Conservation (phyloP, 2,329 filamentous ascomycete species). For the Botrytis aclada region DNA sequence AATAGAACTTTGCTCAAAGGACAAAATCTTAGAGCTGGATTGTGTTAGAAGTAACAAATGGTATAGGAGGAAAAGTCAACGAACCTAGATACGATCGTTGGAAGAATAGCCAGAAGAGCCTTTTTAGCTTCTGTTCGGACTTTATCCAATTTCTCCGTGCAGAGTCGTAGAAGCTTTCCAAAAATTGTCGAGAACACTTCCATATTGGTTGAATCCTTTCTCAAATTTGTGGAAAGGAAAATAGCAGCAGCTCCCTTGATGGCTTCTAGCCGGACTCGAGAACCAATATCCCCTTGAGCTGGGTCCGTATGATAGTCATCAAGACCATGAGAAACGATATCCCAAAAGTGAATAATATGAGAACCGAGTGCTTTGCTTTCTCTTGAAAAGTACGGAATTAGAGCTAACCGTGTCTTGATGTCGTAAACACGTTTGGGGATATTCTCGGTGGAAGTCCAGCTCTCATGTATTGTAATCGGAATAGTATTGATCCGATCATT, state of each 20-base stretch:
- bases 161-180: conserved; percentile 56
- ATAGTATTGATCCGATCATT: conserved; percentile 25
- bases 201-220: conserved; percentile 18
- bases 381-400: conserved; percentile 53
- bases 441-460: conserved; percentile 44
- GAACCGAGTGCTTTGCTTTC: conserved; percentile 40
- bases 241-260: conserved; percentile 62
- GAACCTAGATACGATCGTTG: conserved; percentile 33
- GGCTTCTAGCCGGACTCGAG: conserved; percentile 77
- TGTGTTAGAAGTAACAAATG: neutral
- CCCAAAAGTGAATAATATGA: conserved; percentile 22
- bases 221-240: conserved; percentile 26
- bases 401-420: conserved; percentile 52
- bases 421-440: conserved; percentile 41
- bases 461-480: conserved; percentile 46
- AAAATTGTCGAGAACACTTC: conserved; percentile 21
- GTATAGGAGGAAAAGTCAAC: neutral
- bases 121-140: conserved; percentile 67
- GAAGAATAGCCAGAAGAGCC: conserved; percentile 42
- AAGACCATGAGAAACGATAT: conserved; percentile 54
- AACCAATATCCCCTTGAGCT: conserved; percentile 87
- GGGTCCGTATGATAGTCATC: conserved; percentile 85
- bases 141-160: conserved; percentile 86
- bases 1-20: conserved; percentile 8
- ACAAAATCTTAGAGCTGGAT: neutral